Conservation (phyloP, 257 asterid genomes). For the Primulina eburnea region DNA sequence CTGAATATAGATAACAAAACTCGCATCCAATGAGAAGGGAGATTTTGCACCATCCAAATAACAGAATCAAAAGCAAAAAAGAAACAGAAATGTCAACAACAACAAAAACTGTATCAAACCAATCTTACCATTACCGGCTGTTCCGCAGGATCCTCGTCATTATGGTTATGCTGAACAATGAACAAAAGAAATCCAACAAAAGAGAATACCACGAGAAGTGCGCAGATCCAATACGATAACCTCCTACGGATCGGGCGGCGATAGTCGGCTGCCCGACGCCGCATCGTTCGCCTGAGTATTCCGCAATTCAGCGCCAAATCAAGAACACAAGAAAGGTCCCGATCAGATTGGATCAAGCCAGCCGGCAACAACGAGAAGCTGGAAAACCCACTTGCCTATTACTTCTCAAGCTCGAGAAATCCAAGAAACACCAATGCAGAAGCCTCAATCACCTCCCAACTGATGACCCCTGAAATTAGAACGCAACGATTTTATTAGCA, state of each 20-base stretch:
- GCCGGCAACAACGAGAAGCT: neutral
- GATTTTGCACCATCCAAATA: neutral
- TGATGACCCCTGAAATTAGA: neutral
- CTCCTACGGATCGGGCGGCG: constrained; percentile 59
- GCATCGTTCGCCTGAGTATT: constrained; percentile 34
- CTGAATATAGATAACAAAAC: neutral
- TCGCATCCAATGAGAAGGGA: neutral
- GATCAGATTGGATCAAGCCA: neutral
- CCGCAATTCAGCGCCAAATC: constrained; percentile 29
- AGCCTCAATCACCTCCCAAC: neutral
- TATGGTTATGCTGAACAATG: constrained; percentile 42
- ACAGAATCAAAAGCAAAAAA: neutral
- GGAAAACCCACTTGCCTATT: neutral
- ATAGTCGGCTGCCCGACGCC: constrained; percentile 58
- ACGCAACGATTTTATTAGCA: neutral
- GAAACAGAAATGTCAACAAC: neutral
- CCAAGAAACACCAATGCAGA: neutral
- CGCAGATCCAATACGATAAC: constrained; percentile 56
- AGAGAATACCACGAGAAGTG: constrained; percentile 36
- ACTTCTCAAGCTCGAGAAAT: neutral
- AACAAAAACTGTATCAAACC: neutral
- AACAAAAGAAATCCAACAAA: constrained; percentile 47
- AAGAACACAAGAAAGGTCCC: neutral
- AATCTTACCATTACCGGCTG: constrained; percentile 36
- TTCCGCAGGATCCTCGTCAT: constrained; percentile 39